phyloP scores from a whole-genome alignment of 306 rosid species.

The Prunus mira region DNA sequence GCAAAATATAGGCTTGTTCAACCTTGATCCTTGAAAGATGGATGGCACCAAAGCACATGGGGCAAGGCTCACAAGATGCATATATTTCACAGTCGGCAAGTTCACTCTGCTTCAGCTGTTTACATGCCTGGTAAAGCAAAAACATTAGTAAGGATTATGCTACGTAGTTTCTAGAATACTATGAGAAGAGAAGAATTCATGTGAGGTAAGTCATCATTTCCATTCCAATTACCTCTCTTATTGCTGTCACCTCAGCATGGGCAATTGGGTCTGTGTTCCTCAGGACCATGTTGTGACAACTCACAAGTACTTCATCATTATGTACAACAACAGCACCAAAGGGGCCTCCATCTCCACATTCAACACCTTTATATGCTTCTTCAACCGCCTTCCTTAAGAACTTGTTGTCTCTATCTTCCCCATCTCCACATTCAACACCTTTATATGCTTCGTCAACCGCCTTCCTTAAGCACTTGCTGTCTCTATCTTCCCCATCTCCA shows the following conservation, averaged over 20 bases:
- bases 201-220: neutral
- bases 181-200: neutral
- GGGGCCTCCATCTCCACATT: neutral
- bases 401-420: neutral
- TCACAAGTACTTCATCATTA: neutral
- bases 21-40: neutral
- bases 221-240: neutral
- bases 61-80: conserved; percentile 1
- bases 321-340: neutral
- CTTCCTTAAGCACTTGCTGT: too few species aligned
- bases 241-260: neutral
- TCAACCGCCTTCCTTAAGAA: neutral
- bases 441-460: too few species aligned
- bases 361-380: neutral
- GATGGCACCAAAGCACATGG: neutral
- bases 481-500: too few species aligned
- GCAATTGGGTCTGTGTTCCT: neutral
- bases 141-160: neutral
- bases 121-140: neutral
- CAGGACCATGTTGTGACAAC: neutral
- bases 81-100: neutral
- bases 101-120: neutral
- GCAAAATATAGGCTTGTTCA: neutral
- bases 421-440: too few species aligned
- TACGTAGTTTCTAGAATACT: too few species aligned